Conservation (phyloP, 192 early-diverging fungal species). For the Funneliformis mosseae region DNA sequence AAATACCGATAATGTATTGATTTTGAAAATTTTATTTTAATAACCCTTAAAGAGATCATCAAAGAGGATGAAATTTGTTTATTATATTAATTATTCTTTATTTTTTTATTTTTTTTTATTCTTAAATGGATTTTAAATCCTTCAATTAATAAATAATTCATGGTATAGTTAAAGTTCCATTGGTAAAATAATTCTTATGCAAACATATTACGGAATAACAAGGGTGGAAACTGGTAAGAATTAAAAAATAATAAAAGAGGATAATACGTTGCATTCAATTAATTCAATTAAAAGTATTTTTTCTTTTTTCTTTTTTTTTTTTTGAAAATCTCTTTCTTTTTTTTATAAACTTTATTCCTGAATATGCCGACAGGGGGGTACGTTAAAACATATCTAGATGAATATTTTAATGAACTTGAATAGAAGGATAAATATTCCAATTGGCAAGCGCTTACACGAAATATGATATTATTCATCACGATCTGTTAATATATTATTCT, state of each 20-base stretch:
- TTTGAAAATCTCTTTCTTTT: too few species aligned
- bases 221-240: too few species aligned
- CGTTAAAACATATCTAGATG: not conserved
- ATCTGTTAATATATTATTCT: not conserved
- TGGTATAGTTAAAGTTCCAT: too few species aligned
- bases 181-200: not conserved
- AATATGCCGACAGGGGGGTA: not conserved
- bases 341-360: not conserved
- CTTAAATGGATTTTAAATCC: not conserved
- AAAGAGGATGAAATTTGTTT: not conserved
- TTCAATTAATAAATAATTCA: too few species aligned
- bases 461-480: not conserved
- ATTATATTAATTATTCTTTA: too few species aligned
- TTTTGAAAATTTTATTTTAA: not conserved
- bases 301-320: too few species aligned
- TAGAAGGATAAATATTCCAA: not conserved
- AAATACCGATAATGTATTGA: not conserved
- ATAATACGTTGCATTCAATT: too few species aligned
- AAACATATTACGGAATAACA: not conserved
- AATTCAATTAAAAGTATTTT: too few species aligned
- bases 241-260: not conserved
- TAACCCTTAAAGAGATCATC: not conserved
- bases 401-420: too few species aligned
- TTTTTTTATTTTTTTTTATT: not conserved
- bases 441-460: not conserved